Evolutionary conservation across 2,329 filamentous ascomycete species (phyloP), one percentile per base, ranked within the genome.

Genomic region (Sodiomyces alkalinus): DNA sequence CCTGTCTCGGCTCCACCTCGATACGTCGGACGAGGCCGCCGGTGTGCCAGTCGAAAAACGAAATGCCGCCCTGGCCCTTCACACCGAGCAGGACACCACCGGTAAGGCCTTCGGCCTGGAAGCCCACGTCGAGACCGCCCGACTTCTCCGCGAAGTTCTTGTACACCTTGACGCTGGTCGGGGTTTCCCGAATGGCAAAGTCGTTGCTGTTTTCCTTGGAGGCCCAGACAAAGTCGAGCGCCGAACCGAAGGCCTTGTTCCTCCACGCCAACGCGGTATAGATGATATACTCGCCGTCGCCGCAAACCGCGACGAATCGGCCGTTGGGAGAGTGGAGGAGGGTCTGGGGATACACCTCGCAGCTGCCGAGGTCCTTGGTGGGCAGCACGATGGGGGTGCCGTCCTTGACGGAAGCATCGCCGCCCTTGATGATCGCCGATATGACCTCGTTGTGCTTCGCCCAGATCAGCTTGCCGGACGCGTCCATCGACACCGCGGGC

Each of bases 151-250:
- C 78, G 60, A 98, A 96, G 56, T 96, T 96, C 56, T 90, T 87
- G 67, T 90, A 96, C 19, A 96, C 74, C 64, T 94, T 94, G 45
- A 98, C 85, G 45, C 80, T 92, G 27, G 87, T 93, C 17, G 80
- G 60, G 4, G 86, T 94, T 56, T 98, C 90, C 19, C 90, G 78
- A 42, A 98, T 96, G 21, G 90, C 90, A 48, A 92, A 96, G 52
- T 98, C 90, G 52, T 94, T 96, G 59, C 83, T 92, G 56, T 94
- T 93, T 33, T 94, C 87, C 56, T 93, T 94, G 24, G 81, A 82
- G 0, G 80, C 87, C 90, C 90, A 98, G 8, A 81, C 86, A 51
- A 98, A 98, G 56, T 98, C 90, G 29, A 96, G 60, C 6, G 87
- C 90, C 22, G 82, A 86, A 14, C 90, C 90, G 46, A 98, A 98